A percentile compares a stretch with the other conserved stretches of the same genome.
Evolutionary conservation across 305 asterid species (phyloP).

Genomic region (Euphrasia arctica): DNA sequence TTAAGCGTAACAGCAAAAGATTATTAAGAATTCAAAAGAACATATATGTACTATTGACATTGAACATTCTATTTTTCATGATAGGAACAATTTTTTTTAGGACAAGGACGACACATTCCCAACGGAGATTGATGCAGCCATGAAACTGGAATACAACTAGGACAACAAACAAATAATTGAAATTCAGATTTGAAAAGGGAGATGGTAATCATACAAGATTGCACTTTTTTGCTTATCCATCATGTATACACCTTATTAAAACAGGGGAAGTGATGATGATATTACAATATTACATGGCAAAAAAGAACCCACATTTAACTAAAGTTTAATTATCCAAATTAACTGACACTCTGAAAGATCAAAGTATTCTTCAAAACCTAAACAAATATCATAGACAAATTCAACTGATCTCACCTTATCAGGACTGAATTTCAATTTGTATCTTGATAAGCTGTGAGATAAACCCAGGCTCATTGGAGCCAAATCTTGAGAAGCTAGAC

Average conservation of each 20-base stretch:
- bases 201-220: too few species aligned
- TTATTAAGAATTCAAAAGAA: neutral
- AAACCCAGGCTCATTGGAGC: conserved; percentile 96
- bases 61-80: too few species aligned
- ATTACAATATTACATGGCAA: too few species aligned
- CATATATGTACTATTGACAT: neutral
- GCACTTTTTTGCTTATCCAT: too few species aligned
- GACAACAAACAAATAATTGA: too few species aligned
- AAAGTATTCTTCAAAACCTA: too few species aligned
- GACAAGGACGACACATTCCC: neutral
- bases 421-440: conserved; percentile 87
- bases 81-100: neutral
- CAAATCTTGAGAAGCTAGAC: conserved; percentile 82
- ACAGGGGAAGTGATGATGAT: too few species aligned
- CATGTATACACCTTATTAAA: too few species aligned
- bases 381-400: neutral
- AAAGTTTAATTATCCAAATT: too few species aligned
- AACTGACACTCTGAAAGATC: too few species aligned
- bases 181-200: too few species aligned
- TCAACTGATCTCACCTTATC: conserved; percentile 53
- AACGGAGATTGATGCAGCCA: neutral
- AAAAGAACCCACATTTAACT: too few species aligned
- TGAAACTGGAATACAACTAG: neutral
- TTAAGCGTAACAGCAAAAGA: conserved; percentile 25
- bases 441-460: conserved; percentile 85